Evolutionary conservation across 306 rosid genomes (phyloP), one percentile per base, ranked within the genome.

Genomic region (Castanea mollissima): DNA sequence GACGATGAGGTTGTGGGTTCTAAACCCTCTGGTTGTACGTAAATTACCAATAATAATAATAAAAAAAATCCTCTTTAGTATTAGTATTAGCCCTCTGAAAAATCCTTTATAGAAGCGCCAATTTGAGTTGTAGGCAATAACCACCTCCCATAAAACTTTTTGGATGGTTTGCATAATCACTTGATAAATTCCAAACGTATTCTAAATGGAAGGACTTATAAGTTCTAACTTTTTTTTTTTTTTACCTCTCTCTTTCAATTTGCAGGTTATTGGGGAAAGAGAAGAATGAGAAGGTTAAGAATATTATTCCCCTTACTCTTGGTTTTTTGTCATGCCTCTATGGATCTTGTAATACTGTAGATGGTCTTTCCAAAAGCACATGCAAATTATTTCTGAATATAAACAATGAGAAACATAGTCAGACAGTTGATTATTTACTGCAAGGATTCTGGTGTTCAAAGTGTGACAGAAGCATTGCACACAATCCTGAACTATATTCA

Each of bases 381-480:
- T 92, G 97, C 88, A 89, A 82, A 69, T 83, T 95, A 65, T 80
- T 84, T 81, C 78, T 85, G 55, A 84, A 83, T 71, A 38, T 70
- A 56, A 87, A 81, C 32, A 80, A 51, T 80, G 91, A 87, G 76
- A 83, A 82, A 81, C 74, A 58, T 2, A 56, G 86, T 83, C 89
- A 68, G 86, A 84, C 91, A 15, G 80, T 77, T 31, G 98, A 92
- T 74, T 57, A 71, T 85, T 76, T 92, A 75, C 82, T 86, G 83
- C 95, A 87, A 85, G 94, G 95, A 71, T 91, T 95, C 87, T 86
- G 86, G 89, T 95, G 99, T 90, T 91, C 96, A 38, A 91, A 91
- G 83, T 95, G 99, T 74, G 95, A 92, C 75, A 76, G 56, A 80
- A 85, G 74, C 62, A 68, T 83, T 71, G 80, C 64, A 69, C 74